Evolutionary conservation across 805 yeast genomes (phyloP).

Genomic region (Kuraishia borneana): DNA sequence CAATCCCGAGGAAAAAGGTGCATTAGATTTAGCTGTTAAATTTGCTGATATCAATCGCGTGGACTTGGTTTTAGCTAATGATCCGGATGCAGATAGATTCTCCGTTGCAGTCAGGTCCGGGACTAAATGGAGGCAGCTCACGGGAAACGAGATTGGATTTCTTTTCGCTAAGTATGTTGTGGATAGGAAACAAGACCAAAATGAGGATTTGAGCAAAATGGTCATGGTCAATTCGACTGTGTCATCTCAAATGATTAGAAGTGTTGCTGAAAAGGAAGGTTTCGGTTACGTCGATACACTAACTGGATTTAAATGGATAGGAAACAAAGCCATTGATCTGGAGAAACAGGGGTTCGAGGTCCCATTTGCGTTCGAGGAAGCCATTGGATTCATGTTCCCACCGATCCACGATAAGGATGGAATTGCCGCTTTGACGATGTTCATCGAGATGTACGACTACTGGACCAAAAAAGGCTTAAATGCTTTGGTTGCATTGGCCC

Average conservation of each 20-base stretch:
- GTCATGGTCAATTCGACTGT: conserved; percentile 83
- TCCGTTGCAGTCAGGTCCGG: conserved; percentile 57
- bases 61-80: conserved; percentile 70
- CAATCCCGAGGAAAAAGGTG: conserved; percentile 94
- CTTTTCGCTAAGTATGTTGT: conserved; percentile 63
- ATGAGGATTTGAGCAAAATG: conserved; percentile 19
- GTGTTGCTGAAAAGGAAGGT: conserved; percentile 54
- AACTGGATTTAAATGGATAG: conserved; percentile 97
- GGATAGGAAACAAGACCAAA: conserved; percentile 11
- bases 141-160: conserved; percentile 87
- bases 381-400: conserved; percentile 87
- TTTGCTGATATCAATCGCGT: conserved; percentile 40
- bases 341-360: conserved; percentile 54
- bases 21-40: conserved; percentile 58
- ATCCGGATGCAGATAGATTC: conserved; percentile 96
- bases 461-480: conserved; percentile 32
- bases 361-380: conserved; percentile 92
- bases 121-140: conserved; percentile 61
- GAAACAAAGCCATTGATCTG: conserved; percentile 71
- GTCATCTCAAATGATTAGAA: conserved; percentile 68
- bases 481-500: conserved; percentile 39
- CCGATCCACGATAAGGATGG: conserved; percentile 91
- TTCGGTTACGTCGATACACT: conserved; percentile 69
- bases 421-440: conserved; percentile 65
- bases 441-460: conserved; percentile 52